A percentile compares a stretch with the other conserved stretches of the same genome.
phyloP scores from a whole-genome alignment of 169 alveolate species.

The Pseudocohnilembus persalinus region DNA sequence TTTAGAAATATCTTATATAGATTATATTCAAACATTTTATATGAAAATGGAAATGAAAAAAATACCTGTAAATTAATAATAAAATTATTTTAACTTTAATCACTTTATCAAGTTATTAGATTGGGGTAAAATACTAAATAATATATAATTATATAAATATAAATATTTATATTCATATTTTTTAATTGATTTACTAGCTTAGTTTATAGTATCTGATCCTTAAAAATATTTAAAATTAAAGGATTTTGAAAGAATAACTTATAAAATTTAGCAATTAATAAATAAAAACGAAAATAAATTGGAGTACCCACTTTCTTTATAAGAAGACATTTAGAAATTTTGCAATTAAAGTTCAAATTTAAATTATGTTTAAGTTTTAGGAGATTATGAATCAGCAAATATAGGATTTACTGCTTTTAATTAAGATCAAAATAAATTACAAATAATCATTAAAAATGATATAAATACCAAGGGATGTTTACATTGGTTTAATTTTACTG shows the following conservation, averaged over 20 bases:
- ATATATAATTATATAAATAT: too few species aligned
- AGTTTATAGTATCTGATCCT: too few species aligned
- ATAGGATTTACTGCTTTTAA: background rate
- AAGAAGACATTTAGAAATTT: background rate
- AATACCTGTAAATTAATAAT: background rate
- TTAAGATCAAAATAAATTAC: background rate
- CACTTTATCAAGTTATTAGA: background rate
- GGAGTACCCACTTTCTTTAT: background rate
- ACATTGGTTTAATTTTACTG: conserved; percentile 60
- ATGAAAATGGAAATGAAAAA: background rate
- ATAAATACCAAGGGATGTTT: conserved; percentile 59
- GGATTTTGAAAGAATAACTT: too few species aligned
- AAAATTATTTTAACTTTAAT: too few species aligned
- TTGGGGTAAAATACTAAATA: background rate
- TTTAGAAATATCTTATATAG: background rate
- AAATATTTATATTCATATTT: too few species aligned
- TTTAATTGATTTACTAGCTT: too few species aligned
- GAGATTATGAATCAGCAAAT: conserved; percentile 9
- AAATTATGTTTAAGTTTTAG: background rate
- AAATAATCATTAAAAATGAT: conserved; percentile 26
- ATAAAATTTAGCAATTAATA: too few species aligned
- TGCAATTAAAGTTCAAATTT: background rate
- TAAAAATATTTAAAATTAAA: too few species aligned
- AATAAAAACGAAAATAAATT: background rate
- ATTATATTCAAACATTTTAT: too few species aligned